Evolutionary conservation across 495 filamentous ascomycete genomes (phyloP), one percentile per base, ranked within the genome.

Genomic region (Apiosordaria backusii): DNA sequence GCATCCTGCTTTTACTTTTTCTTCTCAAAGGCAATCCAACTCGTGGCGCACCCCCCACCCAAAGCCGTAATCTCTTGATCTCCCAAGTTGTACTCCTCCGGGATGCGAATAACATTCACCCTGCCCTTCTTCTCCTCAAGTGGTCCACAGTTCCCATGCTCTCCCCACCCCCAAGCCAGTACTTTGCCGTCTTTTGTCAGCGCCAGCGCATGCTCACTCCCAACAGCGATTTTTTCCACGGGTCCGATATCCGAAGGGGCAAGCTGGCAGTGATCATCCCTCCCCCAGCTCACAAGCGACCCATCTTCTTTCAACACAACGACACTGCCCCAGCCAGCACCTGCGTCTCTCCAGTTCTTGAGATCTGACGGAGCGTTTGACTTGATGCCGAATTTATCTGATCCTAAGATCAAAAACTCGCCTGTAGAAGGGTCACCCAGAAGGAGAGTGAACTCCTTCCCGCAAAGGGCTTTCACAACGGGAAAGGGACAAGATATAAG

Each of bases 101-200:
- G 35, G 9, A 45, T 45, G 3, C 83, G 71, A 69, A 87, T 90
- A 78, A 85, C 88, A 65, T 77, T 77, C 9, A 83, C 89, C 57
- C 87, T 87, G 35, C 90, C 85, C 74, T 81, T 88, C 35, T 85
- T 85, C 19, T 90, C 84, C 74, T 90, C 85, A n/a, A 82, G 80
- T 3, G 85, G 82, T 16, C 95, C 95, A 76, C 95, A 98, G 77
- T 98, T 98, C 13, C 95, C 95, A 83, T 99, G 95, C 79, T 97
- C 92, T 1, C 92, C 93, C 94, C 95, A 99, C 18, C 95, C 95
- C 90, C 93, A 97, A 3, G 88, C 84, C 50, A 92, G 74, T 15
- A 97, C 78, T 18, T 82, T 77, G 1, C 86, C 85, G 59, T 83
- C 80, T n/a, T 76, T 78, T 3, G 87, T 84, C 27, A 92, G 70